phyloP scores from a whole-genome alignment of 768 basidiomycete genomes.

The Brasilioporus rufonigricans region DNA sequence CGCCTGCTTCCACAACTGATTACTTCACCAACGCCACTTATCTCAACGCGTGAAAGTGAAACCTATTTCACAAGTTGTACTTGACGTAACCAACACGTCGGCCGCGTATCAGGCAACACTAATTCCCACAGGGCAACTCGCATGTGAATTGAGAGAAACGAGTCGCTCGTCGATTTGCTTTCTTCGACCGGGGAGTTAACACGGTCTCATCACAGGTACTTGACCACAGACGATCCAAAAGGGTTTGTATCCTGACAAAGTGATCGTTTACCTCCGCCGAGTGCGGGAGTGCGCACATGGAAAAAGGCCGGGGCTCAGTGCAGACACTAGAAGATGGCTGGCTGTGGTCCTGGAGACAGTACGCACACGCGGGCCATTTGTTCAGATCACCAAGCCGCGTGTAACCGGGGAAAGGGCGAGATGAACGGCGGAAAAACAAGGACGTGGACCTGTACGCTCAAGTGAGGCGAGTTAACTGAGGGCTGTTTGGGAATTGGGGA shows the following conservation, averaged over 20 bases:
- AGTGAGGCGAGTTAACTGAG: not conserved
- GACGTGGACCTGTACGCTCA: not conserved
- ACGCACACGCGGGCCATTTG: not conserved
- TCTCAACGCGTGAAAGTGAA: not conserved
- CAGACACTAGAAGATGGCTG: not conserved
- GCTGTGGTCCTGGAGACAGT: slow-evolving; percentile 7
- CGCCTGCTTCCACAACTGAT: not conserved
- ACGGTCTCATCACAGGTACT: not conserved
- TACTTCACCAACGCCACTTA: slow-evolving; percentile 16
- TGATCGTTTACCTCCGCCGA: not conserved
- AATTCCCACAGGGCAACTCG: not conserved
- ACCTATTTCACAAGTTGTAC: not conserved
- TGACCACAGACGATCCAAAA: not conserved
- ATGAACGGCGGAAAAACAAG: not conserved
- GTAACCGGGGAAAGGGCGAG: not conserved
- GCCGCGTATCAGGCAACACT: not conserved
- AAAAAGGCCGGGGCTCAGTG: not conserved
- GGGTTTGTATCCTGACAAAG: not conserved
- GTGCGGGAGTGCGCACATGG: not conserved
- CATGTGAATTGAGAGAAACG: not conserved
- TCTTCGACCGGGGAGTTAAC: not conserved
- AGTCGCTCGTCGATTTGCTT: not conserved
- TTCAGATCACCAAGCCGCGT: not conserved
- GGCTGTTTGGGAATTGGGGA: slow-evolving; percentile 2
- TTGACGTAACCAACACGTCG: slow-evolving; percentile 11